Conservation (phyloP, 352 stramenopile species). For the Pythium guiyangense region DNA sequence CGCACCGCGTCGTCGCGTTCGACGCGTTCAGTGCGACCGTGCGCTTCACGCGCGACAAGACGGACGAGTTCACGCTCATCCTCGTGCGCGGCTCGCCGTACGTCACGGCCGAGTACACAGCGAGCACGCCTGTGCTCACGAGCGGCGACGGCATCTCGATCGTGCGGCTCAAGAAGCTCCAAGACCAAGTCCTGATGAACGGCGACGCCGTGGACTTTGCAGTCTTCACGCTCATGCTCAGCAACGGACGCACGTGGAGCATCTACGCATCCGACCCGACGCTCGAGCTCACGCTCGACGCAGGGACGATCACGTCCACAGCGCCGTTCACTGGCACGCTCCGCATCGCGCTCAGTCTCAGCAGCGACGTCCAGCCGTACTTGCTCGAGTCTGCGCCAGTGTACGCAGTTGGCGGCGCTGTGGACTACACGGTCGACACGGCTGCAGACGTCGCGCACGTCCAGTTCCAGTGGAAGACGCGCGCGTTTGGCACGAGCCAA, state of each 20-base stretch:
- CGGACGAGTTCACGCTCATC: constrained; percentile 43
- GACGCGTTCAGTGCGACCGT: constrained; percentile 65
- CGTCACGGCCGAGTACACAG: constrained; percentile 62
- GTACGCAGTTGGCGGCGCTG: constrained; percentile 49
- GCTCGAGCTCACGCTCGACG: constrained; percentile 27
- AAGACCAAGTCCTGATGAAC: constrained; percentile 35
- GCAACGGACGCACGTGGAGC: constrained; percentile 65
- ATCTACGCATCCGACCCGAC: constrained; percentile 49
- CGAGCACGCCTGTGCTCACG: constrained; percentile 49
- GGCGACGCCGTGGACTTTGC: constrained; percentile 40
- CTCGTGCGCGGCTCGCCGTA: constrained; percentile 82
- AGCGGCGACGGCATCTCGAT: constrained; percentile 45
- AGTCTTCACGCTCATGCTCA: constrained; percentile 45
- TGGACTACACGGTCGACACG: constrained; percentile 39
- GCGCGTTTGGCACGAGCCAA: constrained; percentile 29
- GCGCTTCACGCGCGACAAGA: constrained; percentile 41
- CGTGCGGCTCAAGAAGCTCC: constrained; percentile 38
- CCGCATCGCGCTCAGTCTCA: constrained; percentile 41
- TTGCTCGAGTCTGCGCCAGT: constrained; percentile 54
- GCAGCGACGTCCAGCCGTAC: constrained; percentile 32
- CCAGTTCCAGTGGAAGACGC: constrained; percentile 62
- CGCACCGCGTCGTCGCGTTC: constrained; percentile 62
- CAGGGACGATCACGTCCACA: constrained; percentile 30
- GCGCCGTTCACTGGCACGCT: constrained; percentile 47
- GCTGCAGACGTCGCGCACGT: constrained; percentile 23